Conservation (phyloP, 257 asterid genomes). For the Nyctanthes arbortristis region DNA sequence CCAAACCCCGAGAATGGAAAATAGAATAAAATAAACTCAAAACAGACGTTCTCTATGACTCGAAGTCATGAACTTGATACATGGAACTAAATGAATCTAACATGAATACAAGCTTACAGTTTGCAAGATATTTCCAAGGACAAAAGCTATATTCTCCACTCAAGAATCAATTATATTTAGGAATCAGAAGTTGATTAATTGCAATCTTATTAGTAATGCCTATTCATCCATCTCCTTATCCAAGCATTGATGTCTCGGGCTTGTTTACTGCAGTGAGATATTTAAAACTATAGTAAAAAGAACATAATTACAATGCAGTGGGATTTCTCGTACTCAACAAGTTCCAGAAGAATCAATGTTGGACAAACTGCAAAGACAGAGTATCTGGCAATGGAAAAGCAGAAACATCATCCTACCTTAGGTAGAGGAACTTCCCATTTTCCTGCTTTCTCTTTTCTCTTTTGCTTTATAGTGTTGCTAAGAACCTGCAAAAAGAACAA, state of each 20-base stretch:
- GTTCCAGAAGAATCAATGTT: background rate
- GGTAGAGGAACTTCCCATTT: conserved; percentile 99
- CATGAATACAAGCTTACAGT: background rate
- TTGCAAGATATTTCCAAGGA: background rate
- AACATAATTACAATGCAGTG: background rate
- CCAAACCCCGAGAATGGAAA: no score
- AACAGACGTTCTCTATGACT: background rate
- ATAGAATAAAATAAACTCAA: no score
- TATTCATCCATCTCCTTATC: background rate
- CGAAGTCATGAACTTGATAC: background rate
- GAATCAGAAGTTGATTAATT: no score
- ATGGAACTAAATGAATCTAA: background rate
- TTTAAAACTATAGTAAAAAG: background rate
- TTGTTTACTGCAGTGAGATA: background rate
- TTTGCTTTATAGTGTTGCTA: conserved; percentile 94
- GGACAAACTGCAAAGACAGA: conserved; percentile 6
- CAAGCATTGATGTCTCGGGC: background rate
- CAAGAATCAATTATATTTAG: background rate
- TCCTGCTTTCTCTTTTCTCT: conserved; percentile 96
- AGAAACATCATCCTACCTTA: conserved; percentile 50
- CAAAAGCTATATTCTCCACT: background rate
- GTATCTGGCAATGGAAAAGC: background rate
- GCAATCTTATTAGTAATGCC: background rate
- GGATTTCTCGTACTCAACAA: background rate
- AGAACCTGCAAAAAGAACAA: conserved; percentile 54